A percentile compares a stretch with the other conserved stretches of the same genome.
Evolutionary conservation across 345 rosid genomes (phyloP).

Genomic region (Syzygium jambos): DNA sequence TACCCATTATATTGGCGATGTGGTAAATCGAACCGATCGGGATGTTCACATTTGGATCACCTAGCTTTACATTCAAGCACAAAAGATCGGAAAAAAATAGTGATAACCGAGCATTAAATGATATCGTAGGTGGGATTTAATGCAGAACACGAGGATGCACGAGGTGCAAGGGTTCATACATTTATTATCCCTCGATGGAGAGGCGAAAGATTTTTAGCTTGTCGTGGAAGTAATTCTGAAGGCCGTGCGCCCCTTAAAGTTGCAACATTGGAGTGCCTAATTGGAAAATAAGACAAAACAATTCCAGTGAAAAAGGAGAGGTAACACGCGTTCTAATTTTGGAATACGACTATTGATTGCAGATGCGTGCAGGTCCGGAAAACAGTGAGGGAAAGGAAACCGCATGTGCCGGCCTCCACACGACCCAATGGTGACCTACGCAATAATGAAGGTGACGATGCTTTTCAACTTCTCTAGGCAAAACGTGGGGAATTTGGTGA

Average conservation of each 20-base stretch:
- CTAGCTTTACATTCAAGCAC: background rate
- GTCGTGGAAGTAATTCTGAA: background rate
- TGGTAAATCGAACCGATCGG: background rate
- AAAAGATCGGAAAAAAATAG: background rate
- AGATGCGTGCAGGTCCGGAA: background rate
- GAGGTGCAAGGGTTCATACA: background rate
- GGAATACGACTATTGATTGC: background rate
- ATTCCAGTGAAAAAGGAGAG: background rate
- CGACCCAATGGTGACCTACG: background rate
- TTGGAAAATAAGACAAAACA: background rate
- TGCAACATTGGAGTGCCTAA: background rate
- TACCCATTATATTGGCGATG: background rate
- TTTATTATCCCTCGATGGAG: background rate
- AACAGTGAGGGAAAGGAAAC: background rate
- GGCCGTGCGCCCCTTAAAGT: background rate
- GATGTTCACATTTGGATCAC: too few relatives aligned
- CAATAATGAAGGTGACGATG: background rate
- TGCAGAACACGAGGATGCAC: background rate
- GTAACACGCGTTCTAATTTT: background rate
- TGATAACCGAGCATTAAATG: background rate
- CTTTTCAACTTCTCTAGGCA: background rate
- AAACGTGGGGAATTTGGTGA: background rate
- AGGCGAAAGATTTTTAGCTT: background rate
- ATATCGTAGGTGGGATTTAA: background rate
- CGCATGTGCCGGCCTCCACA: background rate